These are phyloP conservation scores for Aspergillus wentii DNA, from an alignment of 495 filamentous ascomycete species.

Conservation along the genomic window DNA sequence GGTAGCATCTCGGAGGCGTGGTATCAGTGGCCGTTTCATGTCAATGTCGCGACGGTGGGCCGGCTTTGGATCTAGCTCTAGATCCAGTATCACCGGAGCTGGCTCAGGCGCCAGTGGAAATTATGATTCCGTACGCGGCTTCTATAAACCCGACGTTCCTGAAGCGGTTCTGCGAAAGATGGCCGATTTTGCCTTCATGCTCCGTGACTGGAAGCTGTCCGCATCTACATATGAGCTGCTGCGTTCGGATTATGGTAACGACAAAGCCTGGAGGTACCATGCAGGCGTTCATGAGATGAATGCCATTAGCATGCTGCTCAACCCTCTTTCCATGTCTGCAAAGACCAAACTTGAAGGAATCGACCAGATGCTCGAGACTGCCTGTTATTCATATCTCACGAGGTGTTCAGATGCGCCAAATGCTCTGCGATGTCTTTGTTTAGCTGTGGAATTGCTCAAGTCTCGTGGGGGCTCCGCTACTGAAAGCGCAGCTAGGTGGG, in stretches of 20 bases:
- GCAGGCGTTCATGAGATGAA: conserved; percentile 92
- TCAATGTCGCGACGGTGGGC: conserved; percentile 85
- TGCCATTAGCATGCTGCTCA: conserved; percentile 74
- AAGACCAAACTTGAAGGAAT: conserved; percentile 74
- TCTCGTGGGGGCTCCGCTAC: conserved; percentile 71
- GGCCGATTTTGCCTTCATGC: conserved; percentile 93
- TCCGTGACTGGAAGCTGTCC: conserved; percentile 92
- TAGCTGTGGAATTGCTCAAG: conserved; percentile 77
- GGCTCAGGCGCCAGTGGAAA: conserved; percentile 50
- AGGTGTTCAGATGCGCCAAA: conserved; percentile 71
- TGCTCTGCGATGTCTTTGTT: conserved; percentile 67
- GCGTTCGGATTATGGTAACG: conserved; percentile 79
- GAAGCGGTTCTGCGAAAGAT: conserved; percentile 91
- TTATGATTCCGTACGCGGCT: conserved; percentile 71
- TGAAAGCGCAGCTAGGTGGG: conserved; percentile 87
- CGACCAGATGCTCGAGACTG: conserved; percentile 79
- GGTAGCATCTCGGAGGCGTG: conserved; percentile 82
- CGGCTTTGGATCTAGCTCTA: conserved; percentile 63
- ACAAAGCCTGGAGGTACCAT: conserved; percentile 95
- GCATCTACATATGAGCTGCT: conserved; percentile 87
- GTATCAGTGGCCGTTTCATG: conserved; percentile 83
- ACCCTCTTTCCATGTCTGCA: conserved; percentile 60
- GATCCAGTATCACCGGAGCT: conserved; percentile 36
- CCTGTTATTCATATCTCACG: conserved; percentile 86
- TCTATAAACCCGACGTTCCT: conserved; percentile 75